Base-by-base conservation (phyloP, 768 basidiomycete species). In the Boletus reticulatus region DNA sequence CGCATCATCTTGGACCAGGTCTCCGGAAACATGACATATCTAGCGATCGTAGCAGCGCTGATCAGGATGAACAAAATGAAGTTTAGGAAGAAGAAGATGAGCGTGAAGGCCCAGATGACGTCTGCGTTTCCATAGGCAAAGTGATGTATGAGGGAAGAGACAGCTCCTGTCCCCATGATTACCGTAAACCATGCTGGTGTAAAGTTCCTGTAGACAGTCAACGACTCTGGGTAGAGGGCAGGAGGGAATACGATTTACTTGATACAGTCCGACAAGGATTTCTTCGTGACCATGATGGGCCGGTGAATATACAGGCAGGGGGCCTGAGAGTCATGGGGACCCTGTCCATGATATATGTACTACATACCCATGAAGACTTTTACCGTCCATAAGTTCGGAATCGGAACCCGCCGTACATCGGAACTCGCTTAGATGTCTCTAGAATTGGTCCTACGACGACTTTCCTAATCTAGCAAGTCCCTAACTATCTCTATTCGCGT, bases 181-280 rank as follows among this genome's bases (percentile, higher is more conserved):
- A 78, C 75, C 12, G 78, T 75, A 58, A 79, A 71, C 78, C 78
- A 80, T 55, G 75, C 73, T 37, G 76, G 78, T 7, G 78, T 78
- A 56, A 79, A 78, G 55, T 79, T 73, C 34, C 78, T 79, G 52
- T 9, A 19, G 24, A 20, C 32, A 16, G 9, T 66, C 37, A 48
- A 24, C 6, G 24, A 45, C 27, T 7, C 22, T 39, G 14, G 29
- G 11, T 5, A 6, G 48, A 49, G 37, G 12, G 17, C 24, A 19
- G 9, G 10, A n/a, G 10, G 5, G 16, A 24, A 8, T 3, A 50
- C 4, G 7, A n/a, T 7, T 27, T 57, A 75, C 76, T 62, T 64
- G 50, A 77, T 69, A 43, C 75, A 67, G 11, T 76, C 73, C 24
- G 34, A 62, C 74, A 73, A 76, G 5, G 66, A 38, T 64, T 75